Evolutionary conservation across 768 basidiomycete genomes (phyloP), one percentile per base, ranked within the genome.

Genomic region (Suillus sp.): DNA sequence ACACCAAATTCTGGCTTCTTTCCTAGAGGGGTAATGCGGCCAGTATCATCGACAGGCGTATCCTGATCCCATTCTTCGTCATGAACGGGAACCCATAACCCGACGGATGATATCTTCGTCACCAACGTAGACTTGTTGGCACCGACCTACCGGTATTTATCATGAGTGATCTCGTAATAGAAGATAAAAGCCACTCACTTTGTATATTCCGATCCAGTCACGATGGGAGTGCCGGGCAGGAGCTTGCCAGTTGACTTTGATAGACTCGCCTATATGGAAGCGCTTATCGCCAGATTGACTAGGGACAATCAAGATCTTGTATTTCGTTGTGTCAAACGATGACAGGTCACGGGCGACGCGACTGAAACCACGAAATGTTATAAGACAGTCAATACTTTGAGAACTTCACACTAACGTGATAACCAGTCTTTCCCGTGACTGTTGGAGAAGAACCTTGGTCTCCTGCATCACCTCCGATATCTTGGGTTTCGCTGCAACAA

Each of bases 201-300:
- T 83, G 72, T 95, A 95, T 30, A 98, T 85, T 16, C 96, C 97
- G 70, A 99, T 91, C 97, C 97, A 99, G 74, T 99, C 97, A 68
- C 88, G 87, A 14, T 92, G 84, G 14, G 95, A 96, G 72, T 98
- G 96, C 60, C 86, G 84, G 40, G 80, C 77, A 1, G 96, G 96
- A 1, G 93, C 96, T 67, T 87, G 86, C 96, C 96, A 99, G 54
- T 84, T 84, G 53, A 99, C 82, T 2, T 76, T 82, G 68, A 99
- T 95, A 1, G 92, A 88, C 73, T 99, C 93, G 38, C 97, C 97
- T 55, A 98, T 86, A 72, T 93, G 91, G 83, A 91, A 99, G 4
- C 85, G 83, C 30, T 80, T 79, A 8, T 78, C 69, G 7, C 85
- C 83, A 11, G 82, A 82, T 13, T 80, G 70, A 66, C 80, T 82